Conservation (phyloP, 2,329 filamentous ascomycete species). For the Cytospora schulzeri region DNA sequence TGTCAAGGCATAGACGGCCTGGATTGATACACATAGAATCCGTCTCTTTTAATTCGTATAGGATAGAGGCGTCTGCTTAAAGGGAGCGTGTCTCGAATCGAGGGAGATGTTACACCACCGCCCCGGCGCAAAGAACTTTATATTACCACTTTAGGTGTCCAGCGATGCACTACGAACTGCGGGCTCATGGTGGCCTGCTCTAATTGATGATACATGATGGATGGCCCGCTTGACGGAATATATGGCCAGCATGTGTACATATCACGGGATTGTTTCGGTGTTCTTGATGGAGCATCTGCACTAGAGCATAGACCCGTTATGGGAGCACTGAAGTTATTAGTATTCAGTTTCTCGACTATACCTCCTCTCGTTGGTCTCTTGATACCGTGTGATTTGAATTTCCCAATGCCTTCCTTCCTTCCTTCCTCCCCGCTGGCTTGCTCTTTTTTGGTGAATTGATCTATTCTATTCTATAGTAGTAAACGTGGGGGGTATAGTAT, state of each 20-base stretch:
- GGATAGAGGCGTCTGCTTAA: slow-evolving; percentile 33
- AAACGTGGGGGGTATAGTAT: not conserved
- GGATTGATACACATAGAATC: slow-evolving; percentile 7
- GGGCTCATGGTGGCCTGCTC: slow-evolving; percentile 9
- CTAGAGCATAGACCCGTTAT: slow-evolving; percentile 26
- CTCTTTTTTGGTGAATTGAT: not conserved
- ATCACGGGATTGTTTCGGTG: slow-evolving; percentile 36
- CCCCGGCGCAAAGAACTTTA: slow-evolving; percentile 18
- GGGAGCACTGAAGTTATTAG: slow-evolving; percentile 17
- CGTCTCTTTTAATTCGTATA: slow-evolving; percentile 22
- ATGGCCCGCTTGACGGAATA: slow-evolving; percentile 18
- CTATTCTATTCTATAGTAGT: too few species aligned
- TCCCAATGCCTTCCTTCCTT: not conserved
- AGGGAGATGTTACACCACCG: slow-evolving; percentile 38
- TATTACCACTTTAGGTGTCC: slow-evolving; percentile 7
- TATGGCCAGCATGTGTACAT: slow-evolving; percentile 27
- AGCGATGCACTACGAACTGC: slow-evolving; percentile 20
- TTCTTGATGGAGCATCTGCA: slow-evolving; percentile 37
- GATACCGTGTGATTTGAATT: not conserved
- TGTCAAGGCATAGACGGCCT: slow-evolving; percentile 64
- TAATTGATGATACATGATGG: slow-evolving; percentile 32
- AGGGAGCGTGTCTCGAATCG: slow-evolving; percentile 39
- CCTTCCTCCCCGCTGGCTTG: too few species aligned
- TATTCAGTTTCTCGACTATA: slow-evolving; percentile 7
- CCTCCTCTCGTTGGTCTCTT: not conserved